These are phyloP conservation scores for Fusarium succisae DNA, from an alignment of 2,329 filamentous ascomycete species.

Conservation along the genomic window DNA sequence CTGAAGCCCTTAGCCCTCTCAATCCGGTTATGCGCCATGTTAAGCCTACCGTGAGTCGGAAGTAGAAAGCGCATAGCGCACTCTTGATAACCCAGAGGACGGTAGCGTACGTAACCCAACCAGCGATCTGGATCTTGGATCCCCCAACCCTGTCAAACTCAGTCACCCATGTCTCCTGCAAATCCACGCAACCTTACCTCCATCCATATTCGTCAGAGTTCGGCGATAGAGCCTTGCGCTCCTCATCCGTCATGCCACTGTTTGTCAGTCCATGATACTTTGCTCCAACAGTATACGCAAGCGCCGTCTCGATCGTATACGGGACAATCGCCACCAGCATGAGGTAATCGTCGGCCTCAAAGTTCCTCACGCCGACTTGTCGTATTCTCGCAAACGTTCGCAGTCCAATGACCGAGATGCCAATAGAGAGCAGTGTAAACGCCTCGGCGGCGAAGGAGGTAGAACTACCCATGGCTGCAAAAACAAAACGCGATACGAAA, in stretches of 20 bases:
- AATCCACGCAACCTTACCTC: slow-evolving; percentile 30
- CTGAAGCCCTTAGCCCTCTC: slow-evolving; percentile 39
- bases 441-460: slow-evolving; percentile 38
- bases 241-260: slow-evolving; percentile 59
- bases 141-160: slow-evolving; percentile 50
- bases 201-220: slow-evolving; percentile 51
- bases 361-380: slow-evolving; percentile 48
- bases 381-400: slow-evolving; percentile 59
- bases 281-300: slow-evolving; percentile 52
- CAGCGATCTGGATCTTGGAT: slow-evolving; percentile 62
- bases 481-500: neutral
- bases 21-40: rapidly evolving
- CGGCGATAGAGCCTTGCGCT: slow-evolving; percentile 53
- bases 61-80: slow-evolving; percentile 63
- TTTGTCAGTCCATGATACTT: slow-evolving; percentile 56
- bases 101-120: slow-evolving; percentile 60
- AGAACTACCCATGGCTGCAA: neutral
- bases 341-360: slow-evolving; percentile 60
- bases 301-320: slow-evolving; percentile 41
- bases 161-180: too few species aligned
- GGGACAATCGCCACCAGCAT: slow-evolving; percentile 42
- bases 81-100: slow-evolving; percentile 63
- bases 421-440: slow-evolving; percentile 58
- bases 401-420: slow-evolving; percentile 57
- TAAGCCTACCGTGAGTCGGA: slow-evolving; percentile 55